Base-by-base conservation (phyloP, 352 stramenopile species). In the Halophytophthora batemanensis region DNA sequence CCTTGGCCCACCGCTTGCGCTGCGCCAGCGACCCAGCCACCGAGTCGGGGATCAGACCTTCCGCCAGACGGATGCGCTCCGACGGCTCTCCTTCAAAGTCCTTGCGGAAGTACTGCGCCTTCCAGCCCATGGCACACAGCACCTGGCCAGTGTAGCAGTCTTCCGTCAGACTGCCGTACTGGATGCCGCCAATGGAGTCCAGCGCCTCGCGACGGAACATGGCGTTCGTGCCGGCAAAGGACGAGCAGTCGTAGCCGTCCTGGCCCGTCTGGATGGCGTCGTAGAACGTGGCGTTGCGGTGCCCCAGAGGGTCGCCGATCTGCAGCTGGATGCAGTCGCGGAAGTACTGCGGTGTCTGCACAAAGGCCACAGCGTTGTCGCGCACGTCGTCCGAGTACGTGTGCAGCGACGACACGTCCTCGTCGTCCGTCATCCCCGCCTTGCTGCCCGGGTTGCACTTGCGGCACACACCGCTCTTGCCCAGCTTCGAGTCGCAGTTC, bases 311-410 rank as follows among this genome's bases (percentile, higher is more conserved):
- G 43, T 93, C 82, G 34, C 82, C 82, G 19, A 93, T 85, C 50
- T 88, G 80, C 14, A 93, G 67, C 50, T 93, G 82, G 34, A 89
- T 68, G 48, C 78, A 91, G 56, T 93, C 82, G 38, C 79, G 78
- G 61, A 93, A 93, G 65, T 90, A 93, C 69, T 93, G 82, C 18
- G 78, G 82, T 13, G 82, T 93, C 56, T 93, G 82, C 10, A 93
- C 82, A 35, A 89, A 93, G 14, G 71, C 82, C 10, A 93, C 82
- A 1, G 76, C 70, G 42, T 93, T 93, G 59, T 90, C 72, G 18
- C 63, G 61, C 17, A 91, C 80, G 39, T 88, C 64, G 50, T 93
- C 83, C 22, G 83, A 92, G 69, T 94, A 92, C 6, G 57, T 72
- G 64, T 91, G 74, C 12, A 89, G 70, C 14, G 75, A 70, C 6